These are phyloP conservation scores for Aspergillus chevalieri DNA, from an alignment of 2,329 filamentous ascomycete genomes.

Conservation along the genomic window DNA sequence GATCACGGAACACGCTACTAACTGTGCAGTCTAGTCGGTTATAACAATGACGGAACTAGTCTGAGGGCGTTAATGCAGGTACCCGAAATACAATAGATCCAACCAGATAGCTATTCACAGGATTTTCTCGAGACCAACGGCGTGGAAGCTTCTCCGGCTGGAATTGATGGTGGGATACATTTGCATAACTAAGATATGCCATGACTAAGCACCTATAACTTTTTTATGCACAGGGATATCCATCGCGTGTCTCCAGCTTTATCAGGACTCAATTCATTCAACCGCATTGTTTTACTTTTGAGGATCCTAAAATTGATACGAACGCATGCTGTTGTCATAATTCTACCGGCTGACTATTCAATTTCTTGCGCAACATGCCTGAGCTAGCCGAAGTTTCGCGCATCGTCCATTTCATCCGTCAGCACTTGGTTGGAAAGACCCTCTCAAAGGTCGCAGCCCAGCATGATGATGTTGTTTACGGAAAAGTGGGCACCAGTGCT, in stretches of 20 bases:
- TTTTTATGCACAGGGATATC: not conserved
- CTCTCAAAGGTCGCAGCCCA: slow-evolving; percentile 64
- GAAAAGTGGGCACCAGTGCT: slow-evolving; percentile 79
- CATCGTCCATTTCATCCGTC: slow-evolving; percentile 76
- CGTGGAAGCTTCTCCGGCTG: not conserved
- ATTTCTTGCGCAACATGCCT: slow-evolving; percentile 33
- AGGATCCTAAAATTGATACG: not conserved
- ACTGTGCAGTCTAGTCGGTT: too few species aligned
- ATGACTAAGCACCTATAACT: not conserved
- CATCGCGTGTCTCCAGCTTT: not conserved
- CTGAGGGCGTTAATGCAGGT: too few species aligned
- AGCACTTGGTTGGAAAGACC: slow-evolving; percentile 76
- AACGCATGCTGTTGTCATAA: slow-evolving; percentile 1
- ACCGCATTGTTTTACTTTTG: not conserved
- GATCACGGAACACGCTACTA: too few species aligned
- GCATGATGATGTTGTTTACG: slow-evolving; percentile 80
- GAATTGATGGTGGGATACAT: not conserved
- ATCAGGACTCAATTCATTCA: not conserved
- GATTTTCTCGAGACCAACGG: not conserved
- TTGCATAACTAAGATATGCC: not conserved
- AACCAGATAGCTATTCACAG: not conserved
- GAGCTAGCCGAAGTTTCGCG: slow-evolving; percentile 64
- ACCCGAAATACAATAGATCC: too few species aligned
- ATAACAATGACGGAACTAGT: too few species aligned
- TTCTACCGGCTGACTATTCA: not conserved